phyloP scores from a whole-genome alignment of 805 yeast species.

The Naumovozyma baii region DNA sequence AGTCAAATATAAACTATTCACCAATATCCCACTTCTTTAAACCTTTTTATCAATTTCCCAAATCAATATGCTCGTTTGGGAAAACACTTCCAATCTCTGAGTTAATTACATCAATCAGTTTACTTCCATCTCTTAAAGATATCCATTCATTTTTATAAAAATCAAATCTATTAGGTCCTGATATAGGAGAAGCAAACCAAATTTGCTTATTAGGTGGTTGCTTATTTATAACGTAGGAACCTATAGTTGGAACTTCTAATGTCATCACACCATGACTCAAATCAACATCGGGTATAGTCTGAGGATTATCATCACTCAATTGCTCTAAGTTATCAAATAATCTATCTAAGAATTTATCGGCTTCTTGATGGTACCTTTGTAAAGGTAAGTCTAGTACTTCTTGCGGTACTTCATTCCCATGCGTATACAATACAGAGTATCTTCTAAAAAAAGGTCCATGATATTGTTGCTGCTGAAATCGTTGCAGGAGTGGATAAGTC shows the following conservation, averaged over 20 bases:
- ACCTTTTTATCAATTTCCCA: no score
- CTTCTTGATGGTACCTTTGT: constrained; percentile 49
- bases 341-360: constrained; percentile 62
- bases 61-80: neutral
- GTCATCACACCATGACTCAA: constrained; percentile 74
- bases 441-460: no score
- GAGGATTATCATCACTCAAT: constrained; percentile 52
- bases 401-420: constrained; percentile 44
- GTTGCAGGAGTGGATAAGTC: neutral
- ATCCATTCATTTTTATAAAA: constrained; percentile 67
- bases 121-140: constrained; percentile 56
- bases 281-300: constrained; percentile 64
- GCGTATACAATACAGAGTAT: constrained; percentile 31
- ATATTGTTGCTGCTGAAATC: neutral
- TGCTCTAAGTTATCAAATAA: constrained; percentile 59
- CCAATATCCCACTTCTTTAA: no score
- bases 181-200: constrained; percentile 88
- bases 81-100: neutral
- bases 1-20: no score
- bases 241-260: constrained; percentile 56
- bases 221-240: constrained; percentile 86
- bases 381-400: constrained; percentile 40
- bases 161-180: constrained; percentile 88
- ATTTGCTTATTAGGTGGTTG: constrained; percentile 97
- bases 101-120: constrained; percentile 37